Conservation (phyloP, 2,329 filamentous ascomycete genomes). For the Xylogone sp. region DNA sequence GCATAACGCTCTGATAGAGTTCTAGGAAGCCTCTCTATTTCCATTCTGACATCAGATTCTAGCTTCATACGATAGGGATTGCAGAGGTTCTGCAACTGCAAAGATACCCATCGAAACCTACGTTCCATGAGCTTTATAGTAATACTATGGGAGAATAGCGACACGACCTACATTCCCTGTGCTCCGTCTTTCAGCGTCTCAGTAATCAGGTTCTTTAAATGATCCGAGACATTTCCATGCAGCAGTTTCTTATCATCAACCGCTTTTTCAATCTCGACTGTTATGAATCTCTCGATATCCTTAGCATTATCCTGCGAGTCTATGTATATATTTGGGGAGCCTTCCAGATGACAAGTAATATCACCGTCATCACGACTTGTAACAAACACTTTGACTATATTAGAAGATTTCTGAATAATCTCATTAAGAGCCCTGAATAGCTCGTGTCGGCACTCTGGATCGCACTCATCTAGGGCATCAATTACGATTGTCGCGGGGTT, state of each 20-base stretch:
- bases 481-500: conserved; percentile 8
- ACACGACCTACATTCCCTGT: conserved; percentile 1
- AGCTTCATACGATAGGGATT: conserved; percentile 1
- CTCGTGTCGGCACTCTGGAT: conserved; percentile 1
- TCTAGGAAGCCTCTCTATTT: conserved; percentile 2
- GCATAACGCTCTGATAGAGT: conserved; percentile 2
- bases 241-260: not conserved
- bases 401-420: conserved; percentile 5
- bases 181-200: not conserved
- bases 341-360: conserved; percentile 5
- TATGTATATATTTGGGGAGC: conserved; percentile 6
- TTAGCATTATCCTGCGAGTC: not conserved
- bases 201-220: not conserved
- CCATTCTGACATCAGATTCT: not conserved
- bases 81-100: conserved; percentile 11
- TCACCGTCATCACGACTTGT: conserved; percentile 10
- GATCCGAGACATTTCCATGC: not conserved
- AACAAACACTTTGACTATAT: conserved; percentile 9
- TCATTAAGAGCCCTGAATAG: conserved; percentile 4
- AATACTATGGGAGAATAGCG: no score
- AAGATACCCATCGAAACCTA: conserved; percentile 13
- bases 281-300: conserved; percentile 2
- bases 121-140: no score
- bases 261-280: not conserved
- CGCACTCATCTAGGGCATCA: conserved; percentile 13